Evolutionary conservation across 2,329 filamentous ascomycete species (phyloP).

Genomic region (Colletotrichum horii): DNA sequence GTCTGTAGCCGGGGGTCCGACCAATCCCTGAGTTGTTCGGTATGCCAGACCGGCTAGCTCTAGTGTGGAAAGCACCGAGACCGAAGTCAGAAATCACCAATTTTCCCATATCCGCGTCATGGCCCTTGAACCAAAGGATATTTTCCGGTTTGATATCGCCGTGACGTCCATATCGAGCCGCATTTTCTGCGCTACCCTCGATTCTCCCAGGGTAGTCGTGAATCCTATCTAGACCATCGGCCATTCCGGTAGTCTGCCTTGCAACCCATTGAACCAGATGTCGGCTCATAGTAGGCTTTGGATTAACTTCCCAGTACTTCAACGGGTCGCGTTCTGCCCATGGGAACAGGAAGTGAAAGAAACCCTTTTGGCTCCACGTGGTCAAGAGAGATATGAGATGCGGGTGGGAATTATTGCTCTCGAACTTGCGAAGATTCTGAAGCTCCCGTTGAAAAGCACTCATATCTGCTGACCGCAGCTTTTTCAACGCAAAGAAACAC

Average conservation of each 20-base stretch:
- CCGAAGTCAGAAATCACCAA: conserved; percentile 15
- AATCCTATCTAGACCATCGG: background rate
- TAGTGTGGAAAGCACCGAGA: conserved; percentile 1
- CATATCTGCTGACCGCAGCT: background rate
- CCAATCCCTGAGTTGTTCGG: background rate
- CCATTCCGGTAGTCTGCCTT: background rate
- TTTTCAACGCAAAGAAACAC: background rate
- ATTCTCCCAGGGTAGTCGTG: background rate
- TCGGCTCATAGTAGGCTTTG: background rate
- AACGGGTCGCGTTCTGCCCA: background rate
- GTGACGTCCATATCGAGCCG: background rate
- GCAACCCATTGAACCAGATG: background rate
- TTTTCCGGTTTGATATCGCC: background rate
- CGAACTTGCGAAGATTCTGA: background rate
- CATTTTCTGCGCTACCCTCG: background rate
- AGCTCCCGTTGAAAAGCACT: background rate
- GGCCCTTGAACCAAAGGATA: background rate
- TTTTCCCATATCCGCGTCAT: background rate
- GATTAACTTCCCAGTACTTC: background rate
- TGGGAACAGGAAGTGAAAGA: background rate
- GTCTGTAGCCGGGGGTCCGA: conserved; percentile 1
- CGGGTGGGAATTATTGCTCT: background rate
- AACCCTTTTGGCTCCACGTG: background rate
- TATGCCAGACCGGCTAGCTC: background rate
- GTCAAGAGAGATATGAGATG: background rate